Evolutionary conservation across 805 yeast species (phyloP), one percentile per base, ranked within the genome.

Genomic region (Candida fluviatilis): DNA sequence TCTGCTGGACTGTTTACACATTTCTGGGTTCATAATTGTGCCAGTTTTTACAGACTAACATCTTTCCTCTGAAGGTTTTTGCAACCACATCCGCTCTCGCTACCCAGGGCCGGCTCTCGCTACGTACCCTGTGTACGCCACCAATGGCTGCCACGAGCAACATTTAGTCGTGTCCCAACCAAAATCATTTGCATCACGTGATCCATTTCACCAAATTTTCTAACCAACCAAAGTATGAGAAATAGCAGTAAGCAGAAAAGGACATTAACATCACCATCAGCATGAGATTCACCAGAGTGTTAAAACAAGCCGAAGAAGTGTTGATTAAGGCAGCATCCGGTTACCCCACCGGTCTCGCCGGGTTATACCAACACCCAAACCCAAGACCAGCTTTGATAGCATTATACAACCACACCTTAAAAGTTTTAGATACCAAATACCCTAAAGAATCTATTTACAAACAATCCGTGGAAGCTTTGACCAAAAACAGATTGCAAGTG

Each of bases 281-380:
- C 36, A 66, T 68, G 73, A 67, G 69, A 58, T 62, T 60, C 50
- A 58, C 73, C 24, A 55, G 63, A 50, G 66, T 34, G 23, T 61
- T 66, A 49, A 65, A 51, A 54, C 66, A 64, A 46, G 68, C 63
- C n/a, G 67, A 66, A 50, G 66, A 78, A 52, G 81, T 75, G 8
- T 69, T 82, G 40, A 73, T 82, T 42, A 76, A 71, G 52, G 66
- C 86, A 10, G 71, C 73, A 3, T 64, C 67, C 26, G 89, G 88
- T 0, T 68, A 78, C 50, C 91, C 91, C 21, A 87, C 95, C 15
- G 95, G 95, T 47, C 50, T 87, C 44, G 76, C 95, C 3, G 95
- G 93, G 2, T 60, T 87, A 45, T 71, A 65, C 53, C 84, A 82
- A 58, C 93, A 85, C 60, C 95, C 95, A 36, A 75, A 82, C 56